Percentiles rank a stretch among this genome's conserved stretches.
phyloP scores from a whole-genome alignment of 169 alveolate genomes.

The Babesia ovis region DNA sequence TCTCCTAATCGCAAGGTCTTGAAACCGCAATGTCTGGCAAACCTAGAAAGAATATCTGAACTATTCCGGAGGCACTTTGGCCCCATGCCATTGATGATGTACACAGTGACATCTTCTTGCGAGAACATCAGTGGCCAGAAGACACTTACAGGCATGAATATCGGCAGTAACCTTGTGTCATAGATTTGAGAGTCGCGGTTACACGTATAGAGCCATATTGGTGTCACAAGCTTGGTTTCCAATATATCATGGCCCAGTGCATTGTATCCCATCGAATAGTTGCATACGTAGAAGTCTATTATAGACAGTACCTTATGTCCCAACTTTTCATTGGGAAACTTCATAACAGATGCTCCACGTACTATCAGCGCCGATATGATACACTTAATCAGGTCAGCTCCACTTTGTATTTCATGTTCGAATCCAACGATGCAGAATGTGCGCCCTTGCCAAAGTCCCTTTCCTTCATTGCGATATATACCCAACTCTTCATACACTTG shows the following conservation, averaged over 20 bases:
- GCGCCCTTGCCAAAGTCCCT: conserved; percentile 48
- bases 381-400: conserved; percentile 35
- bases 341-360: conserved; percentile 57
- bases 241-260: conserved; percentile 22
- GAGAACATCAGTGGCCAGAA: conserved; percentile 53
- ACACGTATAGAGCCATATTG: conserved; percentile 65
- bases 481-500: conserved; percentile 31
- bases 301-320: conserved; percentile 14
- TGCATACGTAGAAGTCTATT: conserved; percentile 53
- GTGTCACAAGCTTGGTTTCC: conserved; percentile 58
- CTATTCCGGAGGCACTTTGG: conserved; percentile 35
- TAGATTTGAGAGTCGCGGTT: conserved; percentile 41
- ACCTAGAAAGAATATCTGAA: conserved; percentile 43
- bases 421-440: conserved; percentile 61
- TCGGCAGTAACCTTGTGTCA: conserved; percentile 37
- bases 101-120: conserved; percentile 23
- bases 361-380: conserved; percentile 32
- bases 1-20: conserved; percentile 3
- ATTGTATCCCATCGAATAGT: conserved; percentile 52
- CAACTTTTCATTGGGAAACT: conserved; percentile 42
- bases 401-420: conserved; percentile 45
- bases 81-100: conserved; percentile 16
- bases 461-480: conserved; percentile 32
- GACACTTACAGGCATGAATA: conserved; percentile 41
- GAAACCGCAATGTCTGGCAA: conserved; percentile 64